Evolutionary conservation across 768 basidiomycete genomes (phyloP).

Genomic region (Termitomyces sp.): DNA sequence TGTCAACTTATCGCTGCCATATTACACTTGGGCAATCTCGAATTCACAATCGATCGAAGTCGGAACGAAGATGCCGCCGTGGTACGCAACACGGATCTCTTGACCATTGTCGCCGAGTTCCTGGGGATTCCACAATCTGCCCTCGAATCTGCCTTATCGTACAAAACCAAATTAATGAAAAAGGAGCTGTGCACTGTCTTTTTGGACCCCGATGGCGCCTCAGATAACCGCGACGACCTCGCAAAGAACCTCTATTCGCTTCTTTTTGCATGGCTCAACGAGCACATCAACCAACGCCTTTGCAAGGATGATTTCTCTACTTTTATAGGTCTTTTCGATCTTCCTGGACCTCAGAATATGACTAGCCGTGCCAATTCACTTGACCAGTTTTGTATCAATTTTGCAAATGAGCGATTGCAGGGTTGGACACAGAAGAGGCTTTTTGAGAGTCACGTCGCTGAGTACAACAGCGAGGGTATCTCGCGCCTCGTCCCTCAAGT

Average conservation of each 20-base stretch:
- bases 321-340: constrained; percentile 91
- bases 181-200: constrained; percentile 98
- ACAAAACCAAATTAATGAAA: constrained; percentile 88
- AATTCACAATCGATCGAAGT: constrained; percentile 79
- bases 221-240: constrained; percentile 90
- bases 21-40: constrained; percentile 92
- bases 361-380: constrained; percentile 85
- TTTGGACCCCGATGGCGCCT: constrained; percentile 90
- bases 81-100: constrained; percentile 77
- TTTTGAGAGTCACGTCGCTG: constrained; percentile 76
- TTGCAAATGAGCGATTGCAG: constrained; percentile 90
- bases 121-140: constrained; percentile 72
- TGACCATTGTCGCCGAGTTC: constrained; percentile 87
- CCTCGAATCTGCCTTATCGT: constrained; percentile 78
- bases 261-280: constrained; percentile 94
- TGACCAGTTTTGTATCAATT: constrained; percentile 96
- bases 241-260: constrained; percentile 92
- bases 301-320: constrained; percentile 91
- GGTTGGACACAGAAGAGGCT: constrained; percentile 74
- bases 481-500: constrained; percentile 60
- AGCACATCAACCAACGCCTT: constrained; percentile 91
- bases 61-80: constrained; percentile 92
- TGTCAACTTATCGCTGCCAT: constrained; percentile 95
- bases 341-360: constrained; percentile 91
- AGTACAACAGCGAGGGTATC: constrained; percentile 83